Evolutionary conservation across 2,329 filamentous ascomycete species (phyloP), one percentile per base, ranked within the genome.

Genomic region (Fusarium domesticum): DNA sequence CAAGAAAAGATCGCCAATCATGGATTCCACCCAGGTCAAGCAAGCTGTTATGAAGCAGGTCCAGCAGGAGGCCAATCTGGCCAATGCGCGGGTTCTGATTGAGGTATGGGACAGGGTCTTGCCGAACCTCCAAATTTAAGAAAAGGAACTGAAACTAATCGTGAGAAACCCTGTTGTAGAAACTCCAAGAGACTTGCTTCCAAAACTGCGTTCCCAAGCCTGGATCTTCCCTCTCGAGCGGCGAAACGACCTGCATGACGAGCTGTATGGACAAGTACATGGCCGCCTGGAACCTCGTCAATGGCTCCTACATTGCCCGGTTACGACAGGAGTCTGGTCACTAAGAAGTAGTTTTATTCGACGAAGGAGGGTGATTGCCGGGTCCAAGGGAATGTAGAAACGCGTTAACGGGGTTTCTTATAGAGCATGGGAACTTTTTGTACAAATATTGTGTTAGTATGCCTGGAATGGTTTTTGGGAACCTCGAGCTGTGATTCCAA

Each of bases 191-290:
- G 59, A 83, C 85, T 69, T 92, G 87, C 74, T 92, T 89, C 72
- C 80, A 87, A 36, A 83, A 82, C 65, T 92, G 87, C 68, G 72
- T 91, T 14, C 75, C 85, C 38, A 83, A 84, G 61, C 84, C 87
- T 42, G 83, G 85, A 45, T 66, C 75, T 38, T 81, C 80, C 42
- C 70, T 91, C 43, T 84, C 83, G 38, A 79, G 76, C 67, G 69
- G 77, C 68, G 87, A 92, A 66, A 74, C 81, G 62, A 74, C 78
- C 17, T 92, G 87, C 72, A 76, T 87, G 62, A 87, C 78, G 16
- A 75, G 78, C 48, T 92, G 87, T 73, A 87, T 90, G 81, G 86
- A 91, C 60, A 91, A 91, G 69, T 92, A 91, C 75, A 88, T 91
- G 75, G 71, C 76, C 23, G 78, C 85, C 10, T 92, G 87, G 87